Base-by-base conservation (phyloP, 352 stramenopile species). In the Phytophthora hibernalis region DNA sequence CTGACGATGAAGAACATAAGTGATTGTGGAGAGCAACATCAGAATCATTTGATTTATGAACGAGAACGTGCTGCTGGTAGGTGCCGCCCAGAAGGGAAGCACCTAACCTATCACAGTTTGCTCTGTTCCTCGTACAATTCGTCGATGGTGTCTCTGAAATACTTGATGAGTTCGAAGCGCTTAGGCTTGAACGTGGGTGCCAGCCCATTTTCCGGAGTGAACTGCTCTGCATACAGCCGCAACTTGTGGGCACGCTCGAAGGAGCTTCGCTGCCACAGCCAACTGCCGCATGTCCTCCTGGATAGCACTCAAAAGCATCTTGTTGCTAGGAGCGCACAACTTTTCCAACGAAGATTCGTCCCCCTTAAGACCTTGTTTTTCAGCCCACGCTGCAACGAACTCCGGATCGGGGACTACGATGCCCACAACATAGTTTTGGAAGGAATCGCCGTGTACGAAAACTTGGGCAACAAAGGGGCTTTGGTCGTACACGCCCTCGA, bases 111-210 rank as follows among this genome's bases (percentile, higher is more conserved):
- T 75, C 61, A 75, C 28, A 72, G 56, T 31, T 74, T 74, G n/a
- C 55, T 68, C 33, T 71, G 62, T 51, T 77, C 65, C 20, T 68
- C 50, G 59, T 91, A 92, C 80, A 93, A 82, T 35, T 63, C 71
- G 21, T 79, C 50, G 47, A 93, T 83, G 49, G 83, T 22, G 18
- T 66, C 65, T 22, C 77, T 48, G 56, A 91, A 91, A 60, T 79
- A 70, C 40, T 70, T 70, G 64, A 79, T 77, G 45, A 91, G 76
- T 54, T 90, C 71, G 40, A 76, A 82, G 57, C 97, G 80, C 79
- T 98, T 99, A 59, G 98, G 85, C 72, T 99, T 99, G 80, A 98
- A 98, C 1, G 97, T 98, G 22, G 97, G 96, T 22, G 98, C 75
- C 35, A 99, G 77, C 20, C 82, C 91, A 57, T 97, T 97, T 18